phyloP scores from a whole-genome alignment of 2,329 filamentous ascomycete genomes.

The Fusarium drepaniforme region DNA sequence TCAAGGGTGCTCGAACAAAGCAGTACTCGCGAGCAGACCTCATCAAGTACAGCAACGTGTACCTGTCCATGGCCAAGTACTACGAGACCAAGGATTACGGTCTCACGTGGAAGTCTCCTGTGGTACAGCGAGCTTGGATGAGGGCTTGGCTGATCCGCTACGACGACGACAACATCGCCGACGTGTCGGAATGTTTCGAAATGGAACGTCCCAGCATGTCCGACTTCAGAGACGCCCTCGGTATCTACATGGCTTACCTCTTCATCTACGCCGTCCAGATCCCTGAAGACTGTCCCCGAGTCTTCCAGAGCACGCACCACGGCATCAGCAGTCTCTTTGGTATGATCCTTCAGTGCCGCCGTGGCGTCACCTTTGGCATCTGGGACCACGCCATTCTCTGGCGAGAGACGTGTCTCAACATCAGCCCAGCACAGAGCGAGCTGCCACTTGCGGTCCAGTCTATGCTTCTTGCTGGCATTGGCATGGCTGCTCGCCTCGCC shows the following conservation, averaged over 20 bases:
- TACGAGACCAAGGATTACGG: constrained; percentile 34
- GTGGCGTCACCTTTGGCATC: constrained; percentile 33
- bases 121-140: constrained; percentile 14
- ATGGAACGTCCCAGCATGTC: constrained; percentile 31
- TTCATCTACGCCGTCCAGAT: constrained; percentile 34
- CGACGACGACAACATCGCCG: constrained; percentile 26
- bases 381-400: constrained; percentile 38
- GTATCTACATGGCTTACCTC: constrained; percentile 31
- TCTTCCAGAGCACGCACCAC: constrained; percentile 38
- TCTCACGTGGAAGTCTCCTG: constrained; percentile 27
- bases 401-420: constrained; percentile 36
- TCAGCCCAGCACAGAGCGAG: constrained; percentile 31
- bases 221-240: constrained; percentile 25
- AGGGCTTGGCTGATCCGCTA: constrained; percentile 28
- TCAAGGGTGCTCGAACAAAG: constrained; percentile 33
- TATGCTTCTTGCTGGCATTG: constrained; percentile 32
- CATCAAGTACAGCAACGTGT: constrained; percentile 31
- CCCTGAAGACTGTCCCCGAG: constrained; percentile 29
- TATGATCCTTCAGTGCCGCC: constrained; percentile 29
- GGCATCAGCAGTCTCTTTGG: constrained; percentile 36
- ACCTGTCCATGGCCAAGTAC: constrained; percentile 35
- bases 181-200: constrained; percentile 24
- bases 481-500: constrained; percentile 32
- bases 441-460: constrained; percentile 33
- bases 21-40: constrained; percentile 23